Percentiles rank a stretch among this genome's conserved stretches.
Evolutionary conservation across 805 yeast genomes (phyloP).

Genomic region (Cyberlindnera petersonii): DNA sequence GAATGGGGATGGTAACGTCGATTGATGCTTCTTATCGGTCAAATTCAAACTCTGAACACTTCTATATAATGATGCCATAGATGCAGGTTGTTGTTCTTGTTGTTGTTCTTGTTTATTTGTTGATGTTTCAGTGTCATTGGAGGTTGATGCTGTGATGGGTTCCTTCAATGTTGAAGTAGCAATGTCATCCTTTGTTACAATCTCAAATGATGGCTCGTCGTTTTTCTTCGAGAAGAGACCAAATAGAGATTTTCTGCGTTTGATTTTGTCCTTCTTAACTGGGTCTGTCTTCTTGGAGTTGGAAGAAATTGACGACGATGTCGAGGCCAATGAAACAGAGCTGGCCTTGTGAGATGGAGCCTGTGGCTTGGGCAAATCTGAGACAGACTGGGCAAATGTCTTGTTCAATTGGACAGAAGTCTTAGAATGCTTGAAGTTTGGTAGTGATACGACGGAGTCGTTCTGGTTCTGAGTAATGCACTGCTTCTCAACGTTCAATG

Average conservation of each 20-base stretch:
- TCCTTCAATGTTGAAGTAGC: slow-evolving; percentile 1
- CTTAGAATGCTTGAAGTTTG: slow-evolving; percentile 13
- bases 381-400: slow-evolving; percentile 10
- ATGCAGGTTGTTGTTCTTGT: background rate
- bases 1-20: slow-evolving; percentile 11
- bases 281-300: background rate
- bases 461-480: slow-evolving; percentile 7
- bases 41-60: slow-evolving; percentile 3
- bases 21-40: background rate
- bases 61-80: slow-evolving; percentile 17
- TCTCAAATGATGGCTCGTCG: slow-evolving; percentile 25
- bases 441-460: slow-evolving; percentile 16
- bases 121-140: background rate
- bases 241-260: slow-evolving; percentile 26
- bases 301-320: background rate
- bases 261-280: slow-evolving; percentile 12
- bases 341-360: background rate
- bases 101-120: background rate
- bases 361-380: slow-evolving; percentile 5
- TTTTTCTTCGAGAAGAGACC: slow-evolving; percentile 19
- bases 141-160: background rate
- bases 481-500: slow-evolving; percentile 7
- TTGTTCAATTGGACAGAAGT: slow-evolving; percentile 9
- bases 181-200: slow-evolving; percentile 18
- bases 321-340: background rate